Percentiles rank a stretch among this genome's conserved stretches.
Evolutionary conservation across 2,329 filamentous ascomycete species (phyloP).

Genomic region (Cucurbitaria berberidis): DNA sequence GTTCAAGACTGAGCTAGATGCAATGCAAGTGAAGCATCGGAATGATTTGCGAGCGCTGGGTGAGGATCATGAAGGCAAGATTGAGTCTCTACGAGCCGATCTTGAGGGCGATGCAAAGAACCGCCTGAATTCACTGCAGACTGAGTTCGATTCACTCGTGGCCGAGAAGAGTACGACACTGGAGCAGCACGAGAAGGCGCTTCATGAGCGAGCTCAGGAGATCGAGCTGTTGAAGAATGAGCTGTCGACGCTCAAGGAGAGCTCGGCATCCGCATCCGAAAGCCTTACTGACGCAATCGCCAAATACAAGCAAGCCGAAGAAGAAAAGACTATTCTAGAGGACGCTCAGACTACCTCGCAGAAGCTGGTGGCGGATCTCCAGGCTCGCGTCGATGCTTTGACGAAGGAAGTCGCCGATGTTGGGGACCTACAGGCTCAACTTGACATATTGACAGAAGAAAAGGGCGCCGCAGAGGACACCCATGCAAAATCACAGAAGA

Average conservation of each 20-base stretch:
- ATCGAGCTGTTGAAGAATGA: conserved; percentile 30
- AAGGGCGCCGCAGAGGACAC: conserved; percentile 29
- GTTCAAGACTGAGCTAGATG: conserved; percentile 38
- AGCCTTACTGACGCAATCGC: conserved; percentile 29
- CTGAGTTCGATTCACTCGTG: conserved; percentile 39
- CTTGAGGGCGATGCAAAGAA: conserved; percentile 46
- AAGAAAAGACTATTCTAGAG: conserved; percentile 29
- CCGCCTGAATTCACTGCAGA: conserved; percentile 39
- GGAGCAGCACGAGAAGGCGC: conserved; percentile 30
- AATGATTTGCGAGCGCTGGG: conserved; percentile 39
- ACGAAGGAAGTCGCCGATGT: conserved; percentile 13
- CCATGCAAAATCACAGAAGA: conserved; percentile 29
- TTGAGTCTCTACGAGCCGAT: conserved; percentile 44
- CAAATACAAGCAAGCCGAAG: conserved; percentile 29
- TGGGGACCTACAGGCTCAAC: conserved; percentile 17
- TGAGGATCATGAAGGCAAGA: conserved; percentile 43
- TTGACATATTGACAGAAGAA: conserved; percentile 25
- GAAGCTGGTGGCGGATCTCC: conserved; percentile 28
- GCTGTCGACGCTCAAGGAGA: conserved; percentile 24
- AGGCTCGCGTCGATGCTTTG: conserved; percentile 30
- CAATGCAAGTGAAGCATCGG: conserved; percentile 32
- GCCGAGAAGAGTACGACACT: conserved; percentile 34
- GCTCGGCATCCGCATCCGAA: conserved; percentile 31
- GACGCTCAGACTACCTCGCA: conserved; percentile 32
- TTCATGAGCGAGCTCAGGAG: conserved; percentile 26